Evolutionary conservation across 257 asterid species (phyloP), one percentile per base, ranked within the genome.

Genomic region (Solanum pinnatisectum): DNA sequence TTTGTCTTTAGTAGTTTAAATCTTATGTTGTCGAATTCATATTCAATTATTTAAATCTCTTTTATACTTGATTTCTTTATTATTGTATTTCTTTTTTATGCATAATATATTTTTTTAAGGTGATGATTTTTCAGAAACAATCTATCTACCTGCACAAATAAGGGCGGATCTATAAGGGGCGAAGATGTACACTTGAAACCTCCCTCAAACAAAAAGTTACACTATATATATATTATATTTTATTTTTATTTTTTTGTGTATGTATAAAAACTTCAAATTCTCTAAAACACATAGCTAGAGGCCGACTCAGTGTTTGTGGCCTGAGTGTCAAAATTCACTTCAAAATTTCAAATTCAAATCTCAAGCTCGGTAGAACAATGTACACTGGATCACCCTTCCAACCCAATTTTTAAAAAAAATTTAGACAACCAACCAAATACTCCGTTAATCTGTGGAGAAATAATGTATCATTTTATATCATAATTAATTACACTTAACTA

Each of bases 401-500:
- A 56, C 0, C 4, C 0, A 52, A 2, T 14, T 1, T 11, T 12
- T 5, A 1, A 1, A 5, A n/a, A 23, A 23, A 6, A 23, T 3
- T 8, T 44, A 76, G 20, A 22, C 35, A 23, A 39, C 7, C 59
- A 77, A 25, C 33, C 22, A 78, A 3, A 25, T n/a, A n/a, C 1
- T 23, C 3, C 49, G 15, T 40, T 11, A 42, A 70, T 70, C 8
- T 32, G n/a, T 70, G n/a, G 77, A 70, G 39, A 70, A 14, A 71
- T 33, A 71, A 4, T 72, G 8, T 16, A 33, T 3, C 76, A 15
- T 27, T 40, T 77, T n/a, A n/a, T 40, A 3, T 11, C 12, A 20
- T n/a, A 39, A 22, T 36, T 36, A 36, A 20, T 36, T 36, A 72
- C 35, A 72, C 56, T 5, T 22, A 37, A 76, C 84, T n/a, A n/a